Evolutionary conservation across 371 early-diverging fungal genomes (phyloP), one percentile per base, ranked within the genome.

Genomic region (Mucor lusitanicus): DNA sequence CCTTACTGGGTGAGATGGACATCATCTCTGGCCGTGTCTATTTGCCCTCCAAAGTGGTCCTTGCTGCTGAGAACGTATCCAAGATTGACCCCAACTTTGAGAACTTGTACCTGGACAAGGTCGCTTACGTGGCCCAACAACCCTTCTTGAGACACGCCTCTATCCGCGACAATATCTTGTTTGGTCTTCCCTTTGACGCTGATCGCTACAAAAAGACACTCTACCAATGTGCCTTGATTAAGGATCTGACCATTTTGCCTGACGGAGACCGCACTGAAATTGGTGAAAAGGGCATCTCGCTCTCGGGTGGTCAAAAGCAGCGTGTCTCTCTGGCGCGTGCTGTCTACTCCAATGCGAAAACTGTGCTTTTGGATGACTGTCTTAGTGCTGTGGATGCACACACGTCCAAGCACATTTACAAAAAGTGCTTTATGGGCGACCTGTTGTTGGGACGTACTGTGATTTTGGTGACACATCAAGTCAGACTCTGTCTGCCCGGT

Each of bases 251-350:
- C 40, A 92, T 90, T 32, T 76, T 97, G 21, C 82, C 86, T 30
- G 78, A 88, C 48, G 97, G 96, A 32, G 97, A 97, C 75, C 70
- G 83, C 71, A 96, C 97, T 2, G 94, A 95, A 79, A 89, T 96
- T 68, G 97, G 96, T 46, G 96, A 95, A 78, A 88, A 90, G 61
- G 97, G 96, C 15, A 87, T 95, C 19, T 92, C 92, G 3, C 80
- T 96, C 19, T 92, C 93, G 48, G 97, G 97, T 57, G 97, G 96
- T 5, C 93, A 94, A 77, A 89, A 91, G 78, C 94, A 93, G 75
- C 85, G 94, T 60, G 75, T 94, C 33, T 85, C 90, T 1, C 81
- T 93, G 40, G 95, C 95, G 21, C 85, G 94, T 21, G 92, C 94
- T 3, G 91, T 92, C 6, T 92, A 93, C 67, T 88, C 90, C 39